Conservation (phyloP, 2,329 filamentous ascomycete genomes). For the Pseudodiploospora longispora region DNA sequence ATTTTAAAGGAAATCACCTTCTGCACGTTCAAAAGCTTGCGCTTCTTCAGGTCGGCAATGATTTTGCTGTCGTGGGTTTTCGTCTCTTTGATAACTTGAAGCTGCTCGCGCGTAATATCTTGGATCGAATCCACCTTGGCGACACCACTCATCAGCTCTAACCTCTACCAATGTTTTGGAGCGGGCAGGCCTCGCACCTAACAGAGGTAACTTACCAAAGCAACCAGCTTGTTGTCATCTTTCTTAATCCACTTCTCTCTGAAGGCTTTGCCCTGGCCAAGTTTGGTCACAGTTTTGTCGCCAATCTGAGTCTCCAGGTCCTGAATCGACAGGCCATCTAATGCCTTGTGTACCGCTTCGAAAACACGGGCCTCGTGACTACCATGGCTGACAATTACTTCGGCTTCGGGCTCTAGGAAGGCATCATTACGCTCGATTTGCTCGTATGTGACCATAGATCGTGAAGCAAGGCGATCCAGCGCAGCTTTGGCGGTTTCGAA, state of each 20-base stretch:
- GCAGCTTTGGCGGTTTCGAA: conserved; percentile 74
- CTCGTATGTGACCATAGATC: conserved; percentile 82
- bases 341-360: conserved; percentile 59
- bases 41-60: conserved; percentile 77
- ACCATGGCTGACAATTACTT: conserved; percentile 64
- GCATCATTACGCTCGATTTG: conserved; percentile 73
- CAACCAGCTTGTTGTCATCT: conserved; percentile 47
- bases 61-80: conserved; percentile 68
- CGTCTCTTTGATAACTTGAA: conserved; percentile 64
- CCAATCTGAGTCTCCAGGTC: conserved; percentile 64
- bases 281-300: conserved; percentile 64
- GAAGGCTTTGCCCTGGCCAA: conserved; percentile 94
- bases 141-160: conserved; percentile 1
- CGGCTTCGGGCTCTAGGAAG: conserved; percentile 64
- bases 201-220: conserved; percentile 33
- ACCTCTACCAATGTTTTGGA: neutral
- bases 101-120: conserved; percentile 69
- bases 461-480: conserved; percentile 74
- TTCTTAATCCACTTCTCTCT: conserved; percentile 68
- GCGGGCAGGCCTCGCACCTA: neutral
- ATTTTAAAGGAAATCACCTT: conserved; percentile 83
- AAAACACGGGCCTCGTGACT: conserved; percentile 81
- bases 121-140: conserved; percentile 60
- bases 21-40: conserved; percentile 76
- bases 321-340: conserved; percentile 74